A percentile compares a stretch with the other conserved stretches of the same genome.
phyloP scores from a whole-genome alignment of 179 eudicot genomes.

The Spinacia oleracea region DNA sequence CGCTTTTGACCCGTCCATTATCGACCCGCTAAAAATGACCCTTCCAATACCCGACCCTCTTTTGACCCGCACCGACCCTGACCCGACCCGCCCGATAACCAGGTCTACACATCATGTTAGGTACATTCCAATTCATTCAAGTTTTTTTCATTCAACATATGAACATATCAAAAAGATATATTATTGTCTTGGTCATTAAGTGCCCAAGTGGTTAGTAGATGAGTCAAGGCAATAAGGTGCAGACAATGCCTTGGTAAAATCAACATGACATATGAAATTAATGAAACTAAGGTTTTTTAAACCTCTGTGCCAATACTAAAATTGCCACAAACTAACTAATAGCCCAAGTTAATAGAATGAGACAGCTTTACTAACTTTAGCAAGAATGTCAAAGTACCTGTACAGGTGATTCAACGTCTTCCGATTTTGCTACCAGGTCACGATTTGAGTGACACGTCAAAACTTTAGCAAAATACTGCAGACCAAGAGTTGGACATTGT shows the following conservation, averaged over 20 bases:
- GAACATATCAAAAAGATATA: no score
- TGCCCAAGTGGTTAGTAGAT: background rate
- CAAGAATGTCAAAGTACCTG: constrained; percentile 48
- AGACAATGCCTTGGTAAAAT: background rate
- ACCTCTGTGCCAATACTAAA: background rate
- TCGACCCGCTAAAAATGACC: no score
- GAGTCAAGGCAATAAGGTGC: background rate
- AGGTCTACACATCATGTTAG: background rate
- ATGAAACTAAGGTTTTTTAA: background rate
- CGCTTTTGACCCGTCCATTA: no score
- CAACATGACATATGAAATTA: background rate
- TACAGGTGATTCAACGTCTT: constrained; percentile 57
- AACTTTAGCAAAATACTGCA: constrained; percentile 59
- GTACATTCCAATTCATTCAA: background rate
- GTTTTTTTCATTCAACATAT: no score
- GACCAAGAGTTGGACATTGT: background rate
- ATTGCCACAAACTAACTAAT: background rate
- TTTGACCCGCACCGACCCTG: no score
- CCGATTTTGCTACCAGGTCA: constrained; percentile 31
- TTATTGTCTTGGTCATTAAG: background rate
- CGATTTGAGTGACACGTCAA: constrained; percentile 42
- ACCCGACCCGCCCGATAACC: no score
- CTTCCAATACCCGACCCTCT: no score
- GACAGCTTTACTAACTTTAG: background rate
- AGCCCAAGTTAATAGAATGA: background rate